These are phyloP conservation scores for Cucumis sativus DNA, from an alignment of 306 rosid species.

Conservation along the genomic window Cucumber_9930_V3 NC_026659.2:29766001-29766500, in stretches of 20 bases:
- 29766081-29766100: slow-evolving; percentile 11
- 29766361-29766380: background rate
- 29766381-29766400: background rate
- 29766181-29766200: background rate
- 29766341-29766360: background rate
- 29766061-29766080: slow-evolving; percentile 35
- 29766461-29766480: no score
- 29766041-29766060: slow-evolving; percentile 10
- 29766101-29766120: slow-evolving; percentile 13
- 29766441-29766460: background rate
- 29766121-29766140: slow-evolving; percentile 22
- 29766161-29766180: slow-evolving; percentile 12
- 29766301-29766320: slow-evolving; percentile 18
- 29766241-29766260: slow-evolving; percentile 22
- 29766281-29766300: slow-evolving; percentile 21
- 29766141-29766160: slow-evolving; percentile 23
- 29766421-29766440: background rate
- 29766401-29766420: background rate
- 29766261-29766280: slow-evolving; percentile 18
- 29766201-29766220: background rate
- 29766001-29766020: background rate
- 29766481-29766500: no score
- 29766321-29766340: background rate
- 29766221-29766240: slow-evolving; percentile 22
- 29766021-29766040: background rate